Base-by-base conservation (phyloP, 495 filamentous ascomycete species). In the Durotheca rogersii region DNA sequence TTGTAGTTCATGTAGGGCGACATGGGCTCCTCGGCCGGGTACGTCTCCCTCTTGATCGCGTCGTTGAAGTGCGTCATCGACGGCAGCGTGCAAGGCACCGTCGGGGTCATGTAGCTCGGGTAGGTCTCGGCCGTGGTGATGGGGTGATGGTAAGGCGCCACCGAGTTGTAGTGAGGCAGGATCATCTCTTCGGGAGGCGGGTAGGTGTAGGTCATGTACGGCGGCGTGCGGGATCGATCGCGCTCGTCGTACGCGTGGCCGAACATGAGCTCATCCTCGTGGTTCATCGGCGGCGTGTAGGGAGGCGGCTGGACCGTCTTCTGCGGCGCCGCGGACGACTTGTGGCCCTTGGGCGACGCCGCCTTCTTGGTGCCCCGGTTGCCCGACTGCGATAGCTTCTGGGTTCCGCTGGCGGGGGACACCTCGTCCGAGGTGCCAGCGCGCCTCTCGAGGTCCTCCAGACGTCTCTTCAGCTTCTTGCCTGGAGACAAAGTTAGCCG, bases 381-480 rank as follows among this genome's bases (percentile, higher is more conserved):
- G 66, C 71, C 59, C 55, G 66, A 56, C 61, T 76, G 66, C 67
- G 65, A 67, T 69, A 79, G 59, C 72, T 79, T 72, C 55, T 77
- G 70, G 41, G 71, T 57, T 64, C 70, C 58, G 5, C 70, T 67
- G 7, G 62, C 56, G 52, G 73, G 80, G 59, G 83, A 61, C 68
- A 71, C 69, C 76, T 82, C 76, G 27, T 91, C 93, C 42, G 85
- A 84, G 14, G 87, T 90, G 16, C 87, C 89, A 19, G 93, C 93
- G 53, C 92, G 81, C 58, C 90, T 81, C 77, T 98, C 93, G 44
- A 98, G 83, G 58, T 98, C 93, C 71, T 98, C 92, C 65, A 98
- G 78, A 62, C 92, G 83, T 70, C 88, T 89, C 87, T 98, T 98
- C 47, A 98, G 82, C 81, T 96, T 98, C 80, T 96, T 96, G 79